Evolutionary conservation across 768 basidiomycete species (phyloP).

Genomic region (Scleroderma bovista): DNA sequence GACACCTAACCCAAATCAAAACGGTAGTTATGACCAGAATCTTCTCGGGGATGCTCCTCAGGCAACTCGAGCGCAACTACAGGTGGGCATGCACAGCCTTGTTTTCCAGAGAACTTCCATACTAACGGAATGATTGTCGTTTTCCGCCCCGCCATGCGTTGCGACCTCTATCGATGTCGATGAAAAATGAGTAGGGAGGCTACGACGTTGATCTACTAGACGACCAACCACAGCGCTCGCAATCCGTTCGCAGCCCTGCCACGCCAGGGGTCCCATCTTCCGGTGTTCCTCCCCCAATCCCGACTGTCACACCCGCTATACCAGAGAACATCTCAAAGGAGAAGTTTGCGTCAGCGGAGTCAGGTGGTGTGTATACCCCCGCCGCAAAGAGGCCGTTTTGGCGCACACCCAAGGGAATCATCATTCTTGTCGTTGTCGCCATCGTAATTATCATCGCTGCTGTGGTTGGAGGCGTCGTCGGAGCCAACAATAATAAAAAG

Average conservation of each 20-base stretch:
- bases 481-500: constrained; percentile 38
- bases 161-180: neutral
- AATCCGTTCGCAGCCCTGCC: constrained; percentile 13
- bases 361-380: neutral
- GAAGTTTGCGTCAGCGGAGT: constrained; percentile 3
- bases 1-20: neutral
- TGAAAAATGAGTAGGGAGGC: constrained; percentile 37
- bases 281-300: neutral
- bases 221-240: constrained; percentile 19
- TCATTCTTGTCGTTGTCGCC: constrained; percentile 31
- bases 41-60: constrained; percentile 36
- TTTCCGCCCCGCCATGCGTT: neutral
- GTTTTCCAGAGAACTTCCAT: neutral
- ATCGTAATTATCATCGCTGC: constrained; percentile 42
- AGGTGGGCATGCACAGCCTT: constrained; percentile 27
- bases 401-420: constrained; percentile 40
- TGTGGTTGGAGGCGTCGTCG: constrained; percentile 55
- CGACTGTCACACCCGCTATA: neutral
- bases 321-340: constrained; percentile 12
- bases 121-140: neutral
- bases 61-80: constrained; percentile 39
- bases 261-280: constrained; percentile 12
- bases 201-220: constrained; percentile 47
- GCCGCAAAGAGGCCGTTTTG: constrained; percentile 40
- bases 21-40: constrained; percentile 31